Conservation (phyloP, 768 basidiomycete species). For the Calocybe gangraenosa region DNA sequence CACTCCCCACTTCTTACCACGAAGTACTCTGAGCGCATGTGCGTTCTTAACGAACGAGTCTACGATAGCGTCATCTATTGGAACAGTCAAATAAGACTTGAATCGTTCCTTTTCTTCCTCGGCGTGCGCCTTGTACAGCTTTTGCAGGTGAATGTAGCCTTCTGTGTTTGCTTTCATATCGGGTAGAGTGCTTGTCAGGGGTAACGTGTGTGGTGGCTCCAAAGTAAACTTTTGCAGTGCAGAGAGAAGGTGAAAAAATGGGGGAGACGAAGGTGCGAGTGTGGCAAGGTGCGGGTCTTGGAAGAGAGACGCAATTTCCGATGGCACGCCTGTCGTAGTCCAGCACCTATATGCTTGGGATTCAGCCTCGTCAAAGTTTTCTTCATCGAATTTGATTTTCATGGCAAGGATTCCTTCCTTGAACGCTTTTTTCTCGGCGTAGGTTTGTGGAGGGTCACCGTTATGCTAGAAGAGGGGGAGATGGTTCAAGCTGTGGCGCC, state of each 20-base stretch:
- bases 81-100: constrained; percentile 41
- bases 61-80: constrained; percentile 48
- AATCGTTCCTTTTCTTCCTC: constrained; percentile 62
- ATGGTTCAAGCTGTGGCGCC: neutral
- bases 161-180: constrained; percentile 94
- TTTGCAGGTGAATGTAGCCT: constrained; percentile 81
- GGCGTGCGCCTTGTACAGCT: constrained; percentile 76
- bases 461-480: constrained; percentile 48
- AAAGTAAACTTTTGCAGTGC: constrained; percentile 67
- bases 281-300: constrained; percentile 47
- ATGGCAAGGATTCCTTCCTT: constrained; percentile 59
- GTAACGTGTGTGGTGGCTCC: constrained; percentile 58
- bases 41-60: constrained; percentile 79
- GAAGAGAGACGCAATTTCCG: constrained; percentile 63
- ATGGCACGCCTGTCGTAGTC: constrained; percentile 58
- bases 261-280: constrained; percentile 42
- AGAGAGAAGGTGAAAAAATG: constrained; percentile 75
- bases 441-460: constrained; percentile 52
- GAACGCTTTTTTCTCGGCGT: constrained; percentile 73
- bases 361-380: constrained; percentile 96
- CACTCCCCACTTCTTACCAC: constrained; percentile 58
- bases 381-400: constrained; percentile 80
- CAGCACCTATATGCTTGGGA: constrained; percentile 82
- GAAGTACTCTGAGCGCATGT: constrained; percentile 64
- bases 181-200: constrained; percentile 82